phyloP scores from a whole-genome alignment of 2,329 filamentous ascomycete genomes.

The Cadophora gregata region DNA sequence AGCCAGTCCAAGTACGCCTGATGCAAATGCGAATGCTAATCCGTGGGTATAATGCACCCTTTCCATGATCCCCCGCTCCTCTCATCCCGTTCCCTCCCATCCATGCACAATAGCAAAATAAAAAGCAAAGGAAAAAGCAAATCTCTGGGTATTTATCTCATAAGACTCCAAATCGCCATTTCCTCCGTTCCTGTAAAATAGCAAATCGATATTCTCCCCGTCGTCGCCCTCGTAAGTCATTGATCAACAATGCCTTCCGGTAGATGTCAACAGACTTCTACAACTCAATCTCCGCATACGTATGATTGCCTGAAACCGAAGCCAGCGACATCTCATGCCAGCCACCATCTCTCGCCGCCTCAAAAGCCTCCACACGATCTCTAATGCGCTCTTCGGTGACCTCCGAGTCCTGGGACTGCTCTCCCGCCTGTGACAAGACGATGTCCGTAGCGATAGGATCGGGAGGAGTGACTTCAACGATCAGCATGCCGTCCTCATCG shows the following conservation, averaged over 20 bases:
- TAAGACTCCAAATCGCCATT: slow-evolving; percentile 8
- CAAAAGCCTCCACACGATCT: slow-evolving; percentile 45
- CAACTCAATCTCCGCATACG: slow-evolving; percentile 49
- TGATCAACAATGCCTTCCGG: neutral
- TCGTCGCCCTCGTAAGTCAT: neutral
- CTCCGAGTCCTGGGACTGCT: slow-evolving; percentile 34
- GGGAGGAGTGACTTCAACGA: slow-evolving; percentile 28
- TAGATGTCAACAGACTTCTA: slow-evolving; percentile 32
- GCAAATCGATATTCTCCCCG: neutral
- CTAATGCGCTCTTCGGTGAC: slow-evolving; percentile 23
- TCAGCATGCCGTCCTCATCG: slow-evolving; percentile 27
- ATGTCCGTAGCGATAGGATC: slow-evolving; percentile 35
- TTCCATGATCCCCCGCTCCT: neutral
- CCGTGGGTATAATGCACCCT: slow-evolving; percentile 4
- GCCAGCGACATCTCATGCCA: slow-evolving; percentile 51
- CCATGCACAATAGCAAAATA: slow-evolving; percentile 10
- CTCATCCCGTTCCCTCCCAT: neutral
- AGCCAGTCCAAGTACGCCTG: neutral
- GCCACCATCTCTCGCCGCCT: slow-evolving; percentile 49
- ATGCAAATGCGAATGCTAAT: slow-evolving; percentile 7
- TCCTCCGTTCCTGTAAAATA: neutral
- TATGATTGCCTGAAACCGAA: slow-evolving; percentile 51
- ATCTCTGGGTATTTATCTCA: slow-evolving; percentile 22
- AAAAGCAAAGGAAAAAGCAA: slow-evolving; percentile 8
- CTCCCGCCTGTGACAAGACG: slow-evolving; percentile 31